These are phyloP conservation scores for Violaceomyces palustris DNA, from an alignment of 1,284 basidiomycete species.

Conservation along the genomic window DNA sequence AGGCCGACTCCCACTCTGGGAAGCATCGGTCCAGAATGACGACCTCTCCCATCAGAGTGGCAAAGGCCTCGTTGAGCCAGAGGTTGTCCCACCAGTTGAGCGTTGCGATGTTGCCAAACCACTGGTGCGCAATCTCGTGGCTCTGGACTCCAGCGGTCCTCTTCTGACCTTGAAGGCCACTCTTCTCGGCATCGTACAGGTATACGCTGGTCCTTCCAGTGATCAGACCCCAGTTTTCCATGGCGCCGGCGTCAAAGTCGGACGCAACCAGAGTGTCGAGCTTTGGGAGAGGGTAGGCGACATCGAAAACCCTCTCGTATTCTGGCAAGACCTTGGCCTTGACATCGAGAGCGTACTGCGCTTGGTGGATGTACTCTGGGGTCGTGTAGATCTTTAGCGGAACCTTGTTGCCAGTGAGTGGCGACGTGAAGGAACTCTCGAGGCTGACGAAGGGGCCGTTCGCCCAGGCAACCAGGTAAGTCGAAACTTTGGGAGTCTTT, in stretches of 20 bases:
- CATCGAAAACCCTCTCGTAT: slow-evolving; percentile 84
- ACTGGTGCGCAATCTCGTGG: slow-evolving; percentile 64
- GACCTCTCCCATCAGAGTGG: slow-evolving; percentile 77
- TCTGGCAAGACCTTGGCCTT: slow-evolving; percentile 79
- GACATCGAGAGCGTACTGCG: slow-evolving; percentile 74
- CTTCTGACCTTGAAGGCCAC: slow-evolving; percentile 73
- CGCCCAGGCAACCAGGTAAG: slow-evolving; percentile 85
- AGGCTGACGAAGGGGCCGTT: slow-evolving; percentile 75
- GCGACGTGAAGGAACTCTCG: slow-evolving; percentile 72
- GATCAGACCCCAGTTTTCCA: slow-evolving; percentile 85
- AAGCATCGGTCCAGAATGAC: slow-evolving; percentile 67
- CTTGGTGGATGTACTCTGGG: slow-evolving; percentile 76
- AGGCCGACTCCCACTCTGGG: slow-evolving; percentile 60
- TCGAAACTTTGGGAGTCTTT: slow-evolving; percentile 64
- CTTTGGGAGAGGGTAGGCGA: slow-evolving; percentile 87
- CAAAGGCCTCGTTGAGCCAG: slow-evolving; percentile 69
- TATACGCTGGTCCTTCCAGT: slow-evolving; percentile 81
- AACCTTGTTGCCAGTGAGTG: slow-evolving; percentile 72
- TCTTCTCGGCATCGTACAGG: slow-evolving; percentile 72
- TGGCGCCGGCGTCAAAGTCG: slow-evolving; percentile 87
- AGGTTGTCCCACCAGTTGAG: slow-evolving; percentile 79
- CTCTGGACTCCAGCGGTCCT: slow-evolving; percentile 71
- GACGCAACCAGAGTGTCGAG: slow-evolving; percentile 53
- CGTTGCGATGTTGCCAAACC: slow-evolving; percentile 81
- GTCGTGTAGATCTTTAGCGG: slow-evolving; percentile 81